Evolutionary conservation across 805 yeast species (phyloP).

Genomic region (Jamesozyma rosinii): DNA sequence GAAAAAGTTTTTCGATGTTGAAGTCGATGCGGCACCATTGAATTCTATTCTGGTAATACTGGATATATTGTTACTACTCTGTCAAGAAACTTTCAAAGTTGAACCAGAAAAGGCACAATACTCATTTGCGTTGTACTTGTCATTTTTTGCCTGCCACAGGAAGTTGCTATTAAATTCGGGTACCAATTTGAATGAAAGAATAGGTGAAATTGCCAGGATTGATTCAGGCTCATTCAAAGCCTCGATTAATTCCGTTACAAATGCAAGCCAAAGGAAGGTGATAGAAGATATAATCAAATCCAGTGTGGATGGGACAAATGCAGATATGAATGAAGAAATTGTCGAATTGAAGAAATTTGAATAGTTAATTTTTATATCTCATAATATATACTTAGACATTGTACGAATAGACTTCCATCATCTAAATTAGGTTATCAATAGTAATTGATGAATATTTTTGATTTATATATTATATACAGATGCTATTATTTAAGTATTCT

Average conservation of each 20-base stretch:
- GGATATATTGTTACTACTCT: neutral
- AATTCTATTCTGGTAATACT: neutral
- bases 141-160: neutral
- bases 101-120: neutral
- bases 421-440: too few relatives aligned
- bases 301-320: neutral
- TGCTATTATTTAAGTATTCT: constrained; percentile 7
- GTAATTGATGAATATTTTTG: too few relatives aligned
- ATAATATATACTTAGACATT: too few relatives aligned
- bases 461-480: too few relatives aligned
- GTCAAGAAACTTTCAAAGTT: neutral
- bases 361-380: too few relatives aligned
- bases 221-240: neutral
- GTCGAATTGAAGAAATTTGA: constrained; percentile 1
- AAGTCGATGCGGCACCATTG: neutral
- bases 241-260: neutral
- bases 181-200: neutral
- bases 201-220: neutral
- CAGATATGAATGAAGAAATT: neutral
- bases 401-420: too few relatives aligned
- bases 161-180: neutral
- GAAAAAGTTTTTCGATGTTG: neutral
- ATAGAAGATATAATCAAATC: neutral
- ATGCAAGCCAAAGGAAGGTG: neutral
- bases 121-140: neutral